These are phyloP conservation scores for Candida ovalis DNA, from an alignment of 805 yeast genomes.

Conservation along the genomic window DNA sequence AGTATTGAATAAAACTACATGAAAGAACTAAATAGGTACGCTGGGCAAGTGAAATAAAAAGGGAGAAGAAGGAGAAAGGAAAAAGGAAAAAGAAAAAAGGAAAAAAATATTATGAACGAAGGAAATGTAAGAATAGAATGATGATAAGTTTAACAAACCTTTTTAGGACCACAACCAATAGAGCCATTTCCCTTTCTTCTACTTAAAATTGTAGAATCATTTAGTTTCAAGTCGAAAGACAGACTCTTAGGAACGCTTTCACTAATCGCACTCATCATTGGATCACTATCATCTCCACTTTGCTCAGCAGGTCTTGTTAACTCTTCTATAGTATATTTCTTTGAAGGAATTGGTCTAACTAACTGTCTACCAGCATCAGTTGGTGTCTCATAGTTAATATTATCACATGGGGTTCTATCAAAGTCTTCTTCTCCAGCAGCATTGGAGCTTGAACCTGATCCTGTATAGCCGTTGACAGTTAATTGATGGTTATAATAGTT, in stretches of 20 bases:
- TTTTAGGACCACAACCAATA: slow-evolving; percentile 15
- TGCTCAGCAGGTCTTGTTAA: neutral
- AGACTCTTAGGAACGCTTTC: slow-evolving; percentile 2
- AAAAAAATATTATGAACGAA: neutral
- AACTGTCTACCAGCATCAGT: neutral
- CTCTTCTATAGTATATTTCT: slow-evolving; percentile 8
- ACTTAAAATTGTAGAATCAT: slow-evolving; percentile 60
- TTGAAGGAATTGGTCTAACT: slow-evolving; percentile 11
- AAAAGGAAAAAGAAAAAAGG: neutral
- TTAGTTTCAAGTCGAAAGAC: slow-evolving; percentile 54
- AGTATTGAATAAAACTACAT: too few relatives aligned
- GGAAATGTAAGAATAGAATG: neutral
- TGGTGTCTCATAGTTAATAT: neutral
- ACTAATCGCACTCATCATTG: neutral
- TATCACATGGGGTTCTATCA: slow-evolving; percentile 13
- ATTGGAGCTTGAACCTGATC: slow-evolving; percentile 1
- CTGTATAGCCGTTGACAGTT: neutral
- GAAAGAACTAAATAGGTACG: too few relatives aligned
- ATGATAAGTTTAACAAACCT: neutral
- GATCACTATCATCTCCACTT: neutral
- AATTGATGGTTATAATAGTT: neutral
- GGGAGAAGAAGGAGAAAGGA: too few relatives aligned
- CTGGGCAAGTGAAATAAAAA: too few relatives aligned
- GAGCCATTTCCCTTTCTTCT: slow-evolving; percentile 40
- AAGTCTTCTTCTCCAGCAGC: slow-evolving; percentile 6